Percentiles rank a stretch among this genome's conserved stretches.
These are phyloP conservation scores for Tetracladium maxilliforme DNA, from an alignment of 2,329 filamentous ascomycete species.

Conservation along the genomic window DNA sequence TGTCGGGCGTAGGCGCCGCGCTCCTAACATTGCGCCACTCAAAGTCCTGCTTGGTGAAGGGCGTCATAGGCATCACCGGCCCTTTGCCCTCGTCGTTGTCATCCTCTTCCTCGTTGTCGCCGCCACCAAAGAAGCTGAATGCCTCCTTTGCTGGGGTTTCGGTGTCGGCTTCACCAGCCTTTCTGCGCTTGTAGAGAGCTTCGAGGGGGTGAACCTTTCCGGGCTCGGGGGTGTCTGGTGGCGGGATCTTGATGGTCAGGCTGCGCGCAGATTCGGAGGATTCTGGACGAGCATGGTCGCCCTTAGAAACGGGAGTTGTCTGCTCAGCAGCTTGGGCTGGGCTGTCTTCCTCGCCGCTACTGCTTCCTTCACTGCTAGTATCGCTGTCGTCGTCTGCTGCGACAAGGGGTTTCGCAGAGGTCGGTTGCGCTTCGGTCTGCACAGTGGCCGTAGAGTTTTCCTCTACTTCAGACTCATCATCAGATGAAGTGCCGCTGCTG, in stretches of 20 bases:
- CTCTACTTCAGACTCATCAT: too few species aligned
- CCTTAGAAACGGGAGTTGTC: constrained; percentile 11
- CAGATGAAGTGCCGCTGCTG: constrained; percentile 11
- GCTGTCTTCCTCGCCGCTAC: too few species aligned
- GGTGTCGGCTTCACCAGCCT: constrained; percentile 21
- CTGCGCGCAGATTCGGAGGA: constrained; percentile 33
- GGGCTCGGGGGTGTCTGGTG: constrained; percentile 24
- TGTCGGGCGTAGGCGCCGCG: constrained; percentile 89
- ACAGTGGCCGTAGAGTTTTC: too few species aligned
- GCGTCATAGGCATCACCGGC: constrained; percentile 51
- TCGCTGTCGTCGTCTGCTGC: too few species aligned
- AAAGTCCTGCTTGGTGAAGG: constrained; percentile 67
- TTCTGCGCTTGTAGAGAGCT: constrained; percentile 71
- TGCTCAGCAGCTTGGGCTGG: too few species aligned
- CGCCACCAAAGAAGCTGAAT: constrained; percentile 65
- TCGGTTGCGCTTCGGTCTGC: too few species aligned
- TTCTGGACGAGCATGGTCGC: constrained; percentile 24
- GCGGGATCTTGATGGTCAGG: constrained; percentile 40
- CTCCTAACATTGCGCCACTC: constrained; percentile 65
- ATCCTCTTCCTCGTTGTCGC: constrained; percentile 29
- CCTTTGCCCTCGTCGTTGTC: constrained; percentile 27
- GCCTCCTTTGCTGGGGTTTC: constrained; percentile 31
- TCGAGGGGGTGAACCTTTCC: constrained; percentile 69
- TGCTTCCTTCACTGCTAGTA: too few species aligned
- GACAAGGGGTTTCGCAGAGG: too few species aligned